Conservation (phyloP, 176 grass and related monocot genomes). For the Carex cristatella region DNA sequence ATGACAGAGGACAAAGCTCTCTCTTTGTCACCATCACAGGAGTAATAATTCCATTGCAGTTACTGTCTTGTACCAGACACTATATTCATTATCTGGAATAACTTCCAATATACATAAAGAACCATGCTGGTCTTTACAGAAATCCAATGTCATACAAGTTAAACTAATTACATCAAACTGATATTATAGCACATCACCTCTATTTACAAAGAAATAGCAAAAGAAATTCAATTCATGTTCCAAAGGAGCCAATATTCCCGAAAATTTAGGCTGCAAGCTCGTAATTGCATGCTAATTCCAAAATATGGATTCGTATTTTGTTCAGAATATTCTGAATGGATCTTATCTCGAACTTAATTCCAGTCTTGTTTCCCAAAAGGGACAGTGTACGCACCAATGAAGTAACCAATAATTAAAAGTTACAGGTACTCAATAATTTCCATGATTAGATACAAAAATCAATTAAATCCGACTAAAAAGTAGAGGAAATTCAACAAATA, state of each 20-base stretch:
- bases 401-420: constrained; percentile 11
- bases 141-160: neutral
- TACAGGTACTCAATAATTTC: neutral
- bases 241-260: neutral
- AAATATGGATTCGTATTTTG: neutral
- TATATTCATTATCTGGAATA: neutral
- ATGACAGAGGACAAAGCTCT: neutral
- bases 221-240: neutral
- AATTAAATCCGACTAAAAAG: neutral
- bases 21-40: neutral
- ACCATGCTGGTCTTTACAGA: neutral
- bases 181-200: neutral
- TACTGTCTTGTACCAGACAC: neutral
- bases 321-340: neutral
- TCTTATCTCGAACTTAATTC: constrained; percentile 6
- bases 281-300: neutral
- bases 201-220: neutral
- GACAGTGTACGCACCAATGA: neutral
- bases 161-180: neutral
- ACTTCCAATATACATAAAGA: neutral
- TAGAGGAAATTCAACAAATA: constrained; percentile 7
- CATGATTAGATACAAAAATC: constrained; percentile 8
- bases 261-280: neutral
- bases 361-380: neutral
- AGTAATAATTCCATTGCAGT: neutral